Conservation (phyloP, 2,329 filamentous ascomycete species). For the Fusarium tuaranense region DNA sequence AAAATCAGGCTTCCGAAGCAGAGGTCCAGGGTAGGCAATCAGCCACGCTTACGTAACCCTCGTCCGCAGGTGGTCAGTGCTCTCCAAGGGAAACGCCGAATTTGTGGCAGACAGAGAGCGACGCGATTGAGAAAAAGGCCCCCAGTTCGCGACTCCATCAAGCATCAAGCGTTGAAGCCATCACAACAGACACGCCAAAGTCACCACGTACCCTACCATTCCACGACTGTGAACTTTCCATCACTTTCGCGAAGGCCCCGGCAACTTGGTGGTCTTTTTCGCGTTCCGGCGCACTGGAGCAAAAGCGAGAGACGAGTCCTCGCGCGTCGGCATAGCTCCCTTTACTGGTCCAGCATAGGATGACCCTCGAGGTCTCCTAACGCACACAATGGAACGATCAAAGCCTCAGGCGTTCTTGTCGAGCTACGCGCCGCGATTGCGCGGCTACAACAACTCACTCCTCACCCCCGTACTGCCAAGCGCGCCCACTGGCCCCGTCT, state of each 20-base stretch:
- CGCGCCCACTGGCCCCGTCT: slow-evolving; percentile 71
- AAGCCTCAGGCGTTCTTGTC: slow-evolving; percentile 89
- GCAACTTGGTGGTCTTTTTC: neutral
- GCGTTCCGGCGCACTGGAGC: slow-evolving; percentile 11
- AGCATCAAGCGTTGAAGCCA: slow-evolving; percentile 37
- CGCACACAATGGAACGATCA: slow-evolving; percentile 61
- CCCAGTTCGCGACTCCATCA: slow-evolving; percentile 46
- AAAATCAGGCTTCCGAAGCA: neutral
- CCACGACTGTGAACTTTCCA: neutral
- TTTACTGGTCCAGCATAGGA: slow-evolving; percentile 46
- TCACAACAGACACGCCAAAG: slow-evolving; percentile 34
- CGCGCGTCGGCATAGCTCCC: slow-evolving; percentile 39
- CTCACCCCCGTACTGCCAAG: slow-evolving; percentile 85
- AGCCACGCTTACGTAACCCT: slow-evolving; percentile 35
- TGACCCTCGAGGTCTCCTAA: slow-evolving; percentile 40
- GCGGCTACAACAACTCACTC: slow-evolving; percentile 91
- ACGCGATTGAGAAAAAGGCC: slow-evolving; percentile 49
- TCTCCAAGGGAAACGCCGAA: slow-evolving; percentile 37
- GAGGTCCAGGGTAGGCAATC: slow-evolving; percentile 28
- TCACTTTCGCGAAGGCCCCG: slow-evolving; percentile 14
- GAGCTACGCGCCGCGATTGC: slow-evolving; percentile 90
- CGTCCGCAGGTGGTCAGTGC: slow-evolving; percentile 15
- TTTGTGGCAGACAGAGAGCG: slow-evolving; percentile 39
- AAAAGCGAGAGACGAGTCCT: slow-evolving; percentile 30
- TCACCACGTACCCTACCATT: slow-evolving; percentile 15